phyloP scores from a whole-genome alignment of 1,284 basidiomycete genomes.

The Spongiforma sp. region DNA sequence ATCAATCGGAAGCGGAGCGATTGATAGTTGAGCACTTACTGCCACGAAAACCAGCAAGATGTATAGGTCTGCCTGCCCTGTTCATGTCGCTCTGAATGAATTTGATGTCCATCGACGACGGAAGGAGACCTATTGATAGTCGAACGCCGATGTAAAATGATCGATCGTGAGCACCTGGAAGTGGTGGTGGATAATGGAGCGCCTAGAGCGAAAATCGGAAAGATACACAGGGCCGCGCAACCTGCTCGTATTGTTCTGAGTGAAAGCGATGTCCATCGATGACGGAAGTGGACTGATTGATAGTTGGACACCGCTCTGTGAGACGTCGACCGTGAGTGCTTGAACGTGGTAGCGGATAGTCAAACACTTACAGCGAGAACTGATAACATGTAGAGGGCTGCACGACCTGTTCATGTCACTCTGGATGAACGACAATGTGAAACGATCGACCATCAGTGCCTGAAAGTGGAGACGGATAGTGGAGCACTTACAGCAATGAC shows the following conservation, averaged over 20 bases:
- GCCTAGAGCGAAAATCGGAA: not conserved
- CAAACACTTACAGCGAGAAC: not conserved
- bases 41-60: not conserved
- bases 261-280: not conserved
- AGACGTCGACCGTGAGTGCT: not conserved
- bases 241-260: not conserved
- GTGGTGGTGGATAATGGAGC: not conserved
- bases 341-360: not conserved
- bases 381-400: not conserved
- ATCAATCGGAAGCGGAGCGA: constrained; percentile 68
- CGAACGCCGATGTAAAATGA: not conserved
- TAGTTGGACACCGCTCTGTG: not conserved
- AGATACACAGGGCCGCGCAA: not conserved
- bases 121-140: no score
- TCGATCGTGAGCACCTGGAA: not conserved
- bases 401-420: not conserved
- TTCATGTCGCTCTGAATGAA: not conserved
- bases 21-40: constrained; percentile 67
- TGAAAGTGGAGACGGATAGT: not conserved
- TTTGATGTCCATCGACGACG: not conserved
- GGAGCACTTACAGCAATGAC: not conserved
- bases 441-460: no score
- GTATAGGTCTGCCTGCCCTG: not conserved
- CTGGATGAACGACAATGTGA: not conserved
- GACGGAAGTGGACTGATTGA: not conserved